Evolutionary conservation across 1,139 yeast species (phyloP), one percentile per base, ranked within the genome.

Genomic region (Taphrina pruni): DNA sequence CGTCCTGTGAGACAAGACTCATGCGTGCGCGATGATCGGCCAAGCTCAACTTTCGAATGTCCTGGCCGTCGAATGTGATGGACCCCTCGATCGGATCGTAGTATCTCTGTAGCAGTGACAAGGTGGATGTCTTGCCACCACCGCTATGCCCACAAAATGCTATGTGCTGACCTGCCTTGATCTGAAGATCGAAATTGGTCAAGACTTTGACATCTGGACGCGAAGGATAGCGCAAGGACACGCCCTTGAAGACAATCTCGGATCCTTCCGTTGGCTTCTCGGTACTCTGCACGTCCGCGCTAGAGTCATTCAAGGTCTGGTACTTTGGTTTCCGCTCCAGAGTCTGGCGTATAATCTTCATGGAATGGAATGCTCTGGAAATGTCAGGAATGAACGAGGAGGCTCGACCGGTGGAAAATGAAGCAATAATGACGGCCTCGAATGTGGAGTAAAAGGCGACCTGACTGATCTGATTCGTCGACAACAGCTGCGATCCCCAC

Each of bases 141-240:
- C 98, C 98, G 1, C 96, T 89, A 5, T 97, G 97, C 0, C 98
- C 98, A 6, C 93, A 98, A 73, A 93, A 86, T 78, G 97, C 92
- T 8, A 92, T 91, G 74, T 90, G 90, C 66, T 94, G 89, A 0
- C 97, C 97, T 21, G 90, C 84, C 51, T 86, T 85, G 71, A 93
- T 88, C 32, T 82, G 84, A 74, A 93, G 84, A 70, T 86, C 83
- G 66, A 92, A 76, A 41, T 85, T 82, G 48, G 83, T 81, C 77
- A 93, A 91, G n/a, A 93, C 87, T 26, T 80, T 78, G 66, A 87
- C 83, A 60, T 88, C 85, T 2, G 93, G 90, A 72, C 98, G 85
- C 1, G 97, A 89, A 17, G 97, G 97, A 77, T 93, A 93, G 26
- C 86, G 79, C 78, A 93, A 92, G 20, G 83, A 78, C 51, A 92